Evolutionary conservation across 2,329 filamentous ascomycete genomes (phyloP).

Genomic region (Hypoxylon sp.): DNA sequence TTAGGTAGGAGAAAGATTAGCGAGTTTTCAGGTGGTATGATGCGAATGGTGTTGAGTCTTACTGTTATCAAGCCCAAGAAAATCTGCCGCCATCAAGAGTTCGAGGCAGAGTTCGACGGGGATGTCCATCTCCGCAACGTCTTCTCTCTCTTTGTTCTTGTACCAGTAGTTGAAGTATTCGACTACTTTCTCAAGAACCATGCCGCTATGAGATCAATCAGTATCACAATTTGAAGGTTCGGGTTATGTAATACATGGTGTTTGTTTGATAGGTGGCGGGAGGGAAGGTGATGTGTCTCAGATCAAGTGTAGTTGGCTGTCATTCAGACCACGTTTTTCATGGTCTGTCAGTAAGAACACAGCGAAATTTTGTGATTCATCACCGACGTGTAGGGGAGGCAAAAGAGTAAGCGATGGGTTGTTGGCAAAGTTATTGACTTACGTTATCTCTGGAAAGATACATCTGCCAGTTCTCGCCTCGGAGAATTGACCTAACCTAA

Average conservation of each 20-base stretch:
- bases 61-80: conserved; percentile 78
- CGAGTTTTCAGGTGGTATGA: conserved; percentile 24
- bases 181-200: conserved; percentile 83
- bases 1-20: conserved; percentile 21
- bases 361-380: conserved; percentile 60
- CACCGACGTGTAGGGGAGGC: conserved; percentile 46
- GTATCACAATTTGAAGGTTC: background rate
- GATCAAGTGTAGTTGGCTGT: conserved; percentile 75
- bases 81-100: conserved; percentile 83
- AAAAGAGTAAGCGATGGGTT: background rate
- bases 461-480: conserved; percentile 77
- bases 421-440: conserved; percentile 53
- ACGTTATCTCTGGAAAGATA: conserved; percentile 82
- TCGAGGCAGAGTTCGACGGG: conserved; percentile 84
- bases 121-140: conserved; percentile 86
- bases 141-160: conserved; percentile 76
- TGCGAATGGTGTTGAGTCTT: conserved; percentile 47
- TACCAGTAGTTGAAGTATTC: conserved; percentile 90
- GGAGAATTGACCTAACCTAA: conserved; percentile 69
- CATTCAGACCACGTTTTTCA: conserved; percentile 62
- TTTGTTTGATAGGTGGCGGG: background rate
- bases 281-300: conserved; percentile 59
- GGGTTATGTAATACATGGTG: background rate
- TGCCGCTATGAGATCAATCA: conserved; percentile 66
- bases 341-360: conserved; percentile 66